Evolutionary conservation across 352 stramenopile species (phyloP).

Genomic region (Phytophthora citrophthora): DNA sequence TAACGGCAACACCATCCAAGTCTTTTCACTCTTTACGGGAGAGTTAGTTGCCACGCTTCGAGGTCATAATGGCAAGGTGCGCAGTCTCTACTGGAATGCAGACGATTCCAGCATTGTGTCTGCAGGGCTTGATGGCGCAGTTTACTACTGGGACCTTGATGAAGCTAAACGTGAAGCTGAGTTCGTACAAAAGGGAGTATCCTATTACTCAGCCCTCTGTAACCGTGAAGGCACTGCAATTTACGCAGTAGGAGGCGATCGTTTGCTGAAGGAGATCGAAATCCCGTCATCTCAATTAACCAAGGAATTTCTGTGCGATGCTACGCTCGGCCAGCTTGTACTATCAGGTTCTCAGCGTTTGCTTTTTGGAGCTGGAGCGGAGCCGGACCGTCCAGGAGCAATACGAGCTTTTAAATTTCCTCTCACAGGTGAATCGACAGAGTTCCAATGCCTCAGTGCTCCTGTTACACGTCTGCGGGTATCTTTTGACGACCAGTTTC

Average conservation of each 20-base stretch:
- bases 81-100: conserved; percentile 85
- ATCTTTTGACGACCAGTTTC: conserved; percentile 88
- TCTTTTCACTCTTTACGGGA: conserved; percentile 93
- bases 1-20: conserved; percentile 93
- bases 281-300: conserved; percentile 76
- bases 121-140: conserved; percentile 91
- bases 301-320: conserved; percentile 84
- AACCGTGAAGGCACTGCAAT: conserved; percentile 82
- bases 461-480: conserved; percentile 85
- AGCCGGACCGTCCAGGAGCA: conserved; percentile 74
- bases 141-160: conserved; percentile 94
- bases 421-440: conserved; percentile 88
- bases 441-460: conserved; percentile 85
- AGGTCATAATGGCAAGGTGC: conserved; percentile 94
- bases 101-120: conserved; percentile 90
- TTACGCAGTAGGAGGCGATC: conserved; percentile 89
- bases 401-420: conserved; percentile 91
- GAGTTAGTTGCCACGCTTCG: conserved; percentile 91
- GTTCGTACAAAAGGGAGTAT: conserved; percentile 93
- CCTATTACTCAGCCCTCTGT: conserved; percentile 88
- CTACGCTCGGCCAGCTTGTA: conserved; percentile 83
- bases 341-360: conserved; percentile 86
- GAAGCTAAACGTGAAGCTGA: conserved; percentile 92
- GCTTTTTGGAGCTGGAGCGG: conserved; percentile 88
- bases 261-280: conserved; percentile 93